A percentile compares a stretch with the other conserved stretches of the same genome.
Conservation (phyloP, 768 basidiomycete species). For the Agaricus blazei region DNA sequence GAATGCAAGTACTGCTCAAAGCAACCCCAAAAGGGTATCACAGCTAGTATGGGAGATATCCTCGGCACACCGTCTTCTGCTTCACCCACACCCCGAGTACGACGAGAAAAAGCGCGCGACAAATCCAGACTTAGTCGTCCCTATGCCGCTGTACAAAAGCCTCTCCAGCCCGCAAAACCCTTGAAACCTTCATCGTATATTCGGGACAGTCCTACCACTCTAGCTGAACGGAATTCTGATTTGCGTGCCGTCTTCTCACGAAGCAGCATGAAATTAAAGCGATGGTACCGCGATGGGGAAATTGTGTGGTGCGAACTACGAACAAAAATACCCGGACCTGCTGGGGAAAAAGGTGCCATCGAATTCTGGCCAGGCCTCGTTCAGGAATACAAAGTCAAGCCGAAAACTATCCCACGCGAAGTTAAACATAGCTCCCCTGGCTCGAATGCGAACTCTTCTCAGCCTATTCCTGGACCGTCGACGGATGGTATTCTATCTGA, state of each 20-base stretch:
- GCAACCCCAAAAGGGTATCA: slow-evolving; percentile 65
- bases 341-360: slow-evolving; percentile 5
- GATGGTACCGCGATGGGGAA: slow-evolving; percentile 20
- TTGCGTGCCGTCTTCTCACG: slow-evolving; percentile 51
- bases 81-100: background rate
- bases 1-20: slow-evolving; percentile 76
- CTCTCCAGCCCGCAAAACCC: slow-evolving; percentile 21
- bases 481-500: slow-evolving; percentile 10
- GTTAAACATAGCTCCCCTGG: slow-evolving; percentile 3
- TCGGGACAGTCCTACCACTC: slow-evolving; percentile 37
- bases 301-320: slow-evolving; percentile 11
- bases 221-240: slow-evolving; percentile 61
- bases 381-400: slow-evolving; percentile 7
- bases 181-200: slow-evolving; percentile 27
- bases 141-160: slow-evolving; percentile 39
- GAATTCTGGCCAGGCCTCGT: slow-evolving; percentile 12
- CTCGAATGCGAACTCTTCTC: background rate
- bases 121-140: slow-evolving; percentile 22
- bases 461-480: background rate
- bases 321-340: background rate
- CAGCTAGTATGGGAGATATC: slow-evolving; percentile 45
- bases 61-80: slow-evolving; percentile 7
- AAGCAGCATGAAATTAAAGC: slow-evolving; percentile 38
- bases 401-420: slow-evolving; percentile 3
- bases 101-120: slow-evolving; percentile 12